These are phyloP conservation scores for Polytrichum commune DNA, from an alignment of 225 moss, liverwort and hornwort species.

Conservation along the genomic window DNA sequence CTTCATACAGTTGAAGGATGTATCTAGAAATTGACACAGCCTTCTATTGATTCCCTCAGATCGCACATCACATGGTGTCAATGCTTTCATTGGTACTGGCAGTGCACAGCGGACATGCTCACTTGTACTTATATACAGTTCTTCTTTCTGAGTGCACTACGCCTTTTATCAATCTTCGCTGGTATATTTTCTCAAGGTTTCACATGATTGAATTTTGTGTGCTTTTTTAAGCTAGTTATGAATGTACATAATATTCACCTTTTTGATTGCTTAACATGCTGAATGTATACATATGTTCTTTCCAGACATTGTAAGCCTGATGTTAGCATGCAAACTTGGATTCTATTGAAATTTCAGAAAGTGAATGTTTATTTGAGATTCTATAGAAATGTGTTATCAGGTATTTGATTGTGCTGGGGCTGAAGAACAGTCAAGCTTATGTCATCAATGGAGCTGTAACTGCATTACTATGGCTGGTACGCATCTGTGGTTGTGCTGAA, in stretches of 20 bases:
- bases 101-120: slow-evolving; percentile 64
- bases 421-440: slow-evolving; percentile 38
- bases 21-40: no score
- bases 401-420: slow-evolving; percentile 42
- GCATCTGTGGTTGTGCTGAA: slow-evolving; percentile 4
- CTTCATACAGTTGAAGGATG: no score
- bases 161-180: slow-evolving; percentile 88
- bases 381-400: slow-evolving; percentile 18
- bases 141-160: slow-evolving; percentile 86
- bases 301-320: no score
- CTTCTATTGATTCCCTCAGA: slow-evolving; percentile 25
- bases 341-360: no score
- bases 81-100: slow-evolving; percentile 67
- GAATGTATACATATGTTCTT: no score
- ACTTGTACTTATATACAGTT: slow-evolving; percentile 72
- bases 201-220: no score
- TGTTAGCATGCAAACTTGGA: no score
- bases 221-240: no score
- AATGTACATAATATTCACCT: no score
- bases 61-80: slow-evolving; percentile 77
- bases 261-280: no score
- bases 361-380: background rate
- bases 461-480: slow-evolving; percentile 56
- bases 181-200: slow-evolving; percentile 31
- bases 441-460: slow-evolving; percentile 43